Base-by-base conservation (phyloP, 257 asterid genomes). In the Oldenlandia corymbosa region DNA sequence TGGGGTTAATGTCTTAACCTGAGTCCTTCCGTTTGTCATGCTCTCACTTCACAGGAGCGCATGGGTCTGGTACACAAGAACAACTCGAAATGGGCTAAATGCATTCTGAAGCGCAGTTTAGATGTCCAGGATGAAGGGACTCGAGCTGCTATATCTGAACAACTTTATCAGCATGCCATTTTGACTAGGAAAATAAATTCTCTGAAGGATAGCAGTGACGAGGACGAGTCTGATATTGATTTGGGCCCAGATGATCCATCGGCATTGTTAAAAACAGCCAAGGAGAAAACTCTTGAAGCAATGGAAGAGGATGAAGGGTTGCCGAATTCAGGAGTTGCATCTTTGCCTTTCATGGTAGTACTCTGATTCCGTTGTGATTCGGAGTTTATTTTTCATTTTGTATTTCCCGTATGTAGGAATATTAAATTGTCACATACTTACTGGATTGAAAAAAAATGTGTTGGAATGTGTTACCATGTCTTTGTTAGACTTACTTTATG, bases 301-400 rank as follows among this genome's bases (percentile, higher is more conserved):
- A 65, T 90, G 53, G 87, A 85, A 68, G 87, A 66, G 66, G 86
- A 85, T 67, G 96, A 87, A 53, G 96, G 84, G 69, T 54, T 84
- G 72, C 94, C 97, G 42, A 65, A 51, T 26, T 78, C 95, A 10
- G 99, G 96, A 73, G 87, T 93, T 75, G 83, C 84, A 67, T 80
- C 95, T 64, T 81, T 93, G 80, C 96, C 97, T 36, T 93, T 93
- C 85, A 90, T 89, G 99, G 99, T 93, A 79, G 60, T 36, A 50
- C 68, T 67, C 63, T 66, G 67, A 36, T 64, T 34, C n/a, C 64
- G 45, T 26, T 37, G 61, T 51, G 30, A 28, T 58, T 12, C 37
- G 54, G 20, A 54, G 55, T 58, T 47, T 9, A 49, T 30, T 66
- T 60, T n/a, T n/a, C n/a, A n/a, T n/a, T n/a, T n/a, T n/a, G n/a